Percentiles rank a stretch among this genome's conserved stretches.
Conservation (phyloP, 2,329 filamentous ascomycete genomes). For the Curvularia spicifera region DNA sequence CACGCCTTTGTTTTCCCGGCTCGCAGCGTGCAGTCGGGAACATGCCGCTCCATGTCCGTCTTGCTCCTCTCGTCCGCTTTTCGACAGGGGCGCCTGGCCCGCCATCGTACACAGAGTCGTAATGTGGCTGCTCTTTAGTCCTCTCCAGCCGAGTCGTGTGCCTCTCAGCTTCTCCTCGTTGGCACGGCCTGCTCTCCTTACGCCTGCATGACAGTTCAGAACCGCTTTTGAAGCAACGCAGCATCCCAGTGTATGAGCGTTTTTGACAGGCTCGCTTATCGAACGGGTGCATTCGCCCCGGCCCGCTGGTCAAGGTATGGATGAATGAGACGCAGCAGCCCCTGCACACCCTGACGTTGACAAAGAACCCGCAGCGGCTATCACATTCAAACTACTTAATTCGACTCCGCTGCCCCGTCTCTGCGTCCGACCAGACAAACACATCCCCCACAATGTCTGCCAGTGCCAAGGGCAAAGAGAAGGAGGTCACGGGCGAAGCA, state of each 20-base stretch:
- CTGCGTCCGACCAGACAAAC: background rate
- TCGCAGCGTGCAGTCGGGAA: background rate
- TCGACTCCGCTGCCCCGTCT: no score
- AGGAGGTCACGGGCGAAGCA: background rate
- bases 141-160: background rate
- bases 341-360: background rate
- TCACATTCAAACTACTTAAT: background rate
- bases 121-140: background rate
- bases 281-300: background rate
- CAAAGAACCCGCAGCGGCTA: background rate
- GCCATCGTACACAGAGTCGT: background rate
- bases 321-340: constrained; percentile 11
- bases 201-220: background rate
- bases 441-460: background rate
- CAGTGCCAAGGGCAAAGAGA: constrained; percentile 11
- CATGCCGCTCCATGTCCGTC: background rate
- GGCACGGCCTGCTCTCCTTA: background rate
- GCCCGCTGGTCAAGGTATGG: constrained; percentile 11
- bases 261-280: constrained; percentile 9
- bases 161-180: background rate
- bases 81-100: background rate
- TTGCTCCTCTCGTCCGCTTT: constrained; percentile 1
- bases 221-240: background rate
- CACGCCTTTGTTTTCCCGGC: constrained; percentile 5
- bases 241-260: background rate